A percentile compares a stretch with the other conserved stretches of the same genome.
Evolutionary conservation across 345 rosid genomes (phyloP).

Genomic region (Noccaea caerulescens): DNA sequence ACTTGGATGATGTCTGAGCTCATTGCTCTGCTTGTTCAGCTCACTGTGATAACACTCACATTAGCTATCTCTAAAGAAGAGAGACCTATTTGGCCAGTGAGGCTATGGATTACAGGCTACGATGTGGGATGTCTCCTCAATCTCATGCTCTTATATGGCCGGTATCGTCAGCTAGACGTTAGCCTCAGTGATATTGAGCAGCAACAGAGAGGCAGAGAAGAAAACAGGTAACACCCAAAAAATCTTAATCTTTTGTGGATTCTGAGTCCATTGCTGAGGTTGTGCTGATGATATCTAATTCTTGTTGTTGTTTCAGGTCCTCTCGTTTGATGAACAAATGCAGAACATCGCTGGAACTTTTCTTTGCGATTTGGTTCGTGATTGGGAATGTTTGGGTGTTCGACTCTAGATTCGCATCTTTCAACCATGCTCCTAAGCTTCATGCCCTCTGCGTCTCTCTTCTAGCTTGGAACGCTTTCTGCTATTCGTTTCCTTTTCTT

Average conservation of each 20-base stretch:
- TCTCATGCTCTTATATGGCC: constrained; percentile 76
- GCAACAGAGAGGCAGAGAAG: constrained; percentile 66
- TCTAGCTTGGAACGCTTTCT: constrained; percentile 88
- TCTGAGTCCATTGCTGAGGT: constrained; percentile 1
- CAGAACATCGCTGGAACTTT: constrained; percentile 86
- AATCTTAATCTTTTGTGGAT: background rate
- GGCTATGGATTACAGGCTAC: constrained; percentile 87
- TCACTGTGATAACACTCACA: constrained; percentile 65
- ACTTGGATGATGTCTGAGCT: constrained; percentile 92
- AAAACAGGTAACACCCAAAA: constrained; percentile 60
- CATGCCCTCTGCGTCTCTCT: constrained; percentile 86
- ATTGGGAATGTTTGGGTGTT: constrained; percentile 99
- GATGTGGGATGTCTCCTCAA: constrained; percentile 80
- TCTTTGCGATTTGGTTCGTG: constrained; percentile 99
- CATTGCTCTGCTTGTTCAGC: constrained; percentile 70
- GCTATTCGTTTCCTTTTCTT: constrained; percentile 92
- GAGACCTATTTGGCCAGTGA: constrained; percentile 90
- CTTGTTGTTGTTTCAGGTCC: constrained; percentile 49
- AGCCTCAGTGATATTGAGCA: constrained; percentile 66
- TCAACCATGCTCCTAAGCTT: constrained; percentile 80
- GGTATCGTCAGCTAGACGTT: constrained; percentile 54
- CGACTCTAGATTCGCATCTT: constrained; percentile 85
- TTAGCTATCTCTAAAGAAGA: constrained; percentile 69
- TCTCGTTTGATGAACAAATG: constrained; percentile 90
- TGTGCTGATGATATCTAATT: constrained; percentile 15